phyloP scores from a whole-genome alignment of 805 yeast genomes.

The Pichia exigua region DNA sequence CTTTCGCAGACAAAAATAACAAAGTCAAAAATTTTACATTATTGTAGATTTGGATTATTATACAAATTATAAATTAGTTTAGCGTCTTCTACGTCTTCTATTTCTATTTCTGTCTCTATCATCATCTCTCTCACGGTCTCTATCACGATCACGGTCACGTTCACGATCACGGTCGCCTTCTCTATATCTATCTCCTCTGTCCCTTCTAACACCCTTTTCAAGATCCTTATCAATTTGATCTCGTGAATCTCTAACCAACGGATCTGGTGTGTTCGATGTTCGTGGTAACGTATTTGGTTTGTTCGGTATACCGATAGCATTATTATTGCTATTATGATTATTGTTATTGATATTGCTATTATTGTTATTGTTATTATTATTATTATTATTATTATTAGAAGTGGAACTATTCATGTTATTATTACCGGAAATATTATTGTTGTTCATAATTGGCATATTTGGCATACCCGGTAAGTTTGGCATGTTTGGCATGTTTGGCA shows the following conservation, averaged over 20 bases:
- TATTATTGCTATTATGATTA: too few relatives aligned
- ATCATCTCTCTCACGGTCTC: conserved; percentile 5
- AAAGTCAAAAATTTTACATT: not conserved
- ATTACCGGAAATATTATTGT: not conserved
- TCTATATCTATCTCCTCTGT: conserved; percentile 2
- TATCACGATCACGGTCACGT: conserved; percentile 3
- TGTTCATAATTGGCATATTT: conserved; percentile 7
- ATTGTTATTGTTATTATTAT: not conserved
- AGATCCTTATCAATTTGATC: conserved; percentile 25
- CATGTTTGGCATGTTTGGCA: conserved; percentile 13
- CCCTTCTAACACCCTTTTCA: conserved; percentile 16
- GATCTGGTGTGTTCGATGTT: conserved; percentile 18
- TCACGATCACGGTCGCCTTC: conserved; percentile 5
- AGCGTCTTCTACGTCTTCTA: conserved; percentile 11
- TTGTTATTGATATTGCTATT: not conserved
- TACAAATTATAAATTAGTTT: conserved; percentile 3
- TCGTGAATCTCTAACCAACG: conserved; percentile 16
- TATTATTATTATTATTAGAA: not conserved
- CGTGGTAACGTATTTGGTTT: conserved; percentile 19
- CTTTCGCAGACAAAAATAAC: not conserved
- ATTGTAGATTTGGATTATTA: not conserved
- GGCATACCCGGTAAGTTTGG: conserved; percentile 19
- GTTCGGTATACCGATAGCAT: conserved; percentile 6
- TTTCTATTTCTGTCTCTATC: conserved; percentile 11
- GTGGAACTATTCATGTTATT: not conserved